Evolutionary conservation across 1,284 basidiomycete species (phyloP).

Genomic region (Rhodotorula sp.): DNA sequence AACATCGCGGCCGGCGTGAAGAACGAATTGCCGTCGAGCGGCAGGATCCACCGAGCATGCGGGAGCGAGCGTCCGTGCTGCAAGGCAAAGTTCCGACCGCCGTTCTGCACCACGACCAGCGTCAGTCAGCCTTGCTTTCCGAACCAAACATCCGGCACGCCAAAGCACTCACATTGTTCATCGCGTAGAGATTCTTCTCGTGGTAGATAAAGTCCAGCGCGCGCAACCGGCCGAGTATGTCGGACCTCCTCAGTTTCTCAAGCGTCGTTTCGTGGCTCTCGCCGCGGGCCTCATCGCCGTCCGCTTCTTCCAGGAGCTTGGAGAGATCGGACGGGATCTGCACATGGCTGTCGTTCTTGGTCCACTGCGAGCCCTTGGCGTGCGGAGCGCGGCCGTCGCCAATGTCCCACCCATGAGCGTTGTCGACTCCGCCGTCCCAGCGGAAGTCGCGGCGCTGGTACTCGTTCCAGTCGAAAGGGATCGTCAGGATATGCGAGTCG

Average conservation of each 20-base stretch:
- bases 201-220: conserved; percentile 48
- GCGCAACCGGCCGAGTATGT: conserved; percentile 40
- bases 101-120: conserved; percentile 41
- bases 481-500: conserved; percentile 43
- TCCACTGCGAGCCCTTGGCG: conserved; percentile 5
- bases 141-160: too few relatives aligned
- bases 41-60: conserved; percentile 47
- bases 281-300: conserved; percentile 22
- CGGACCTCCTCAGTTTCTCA: conserved; percentile 23
- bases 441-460: conserved; percentile 43
- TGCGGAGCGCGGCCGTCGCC: conserved; percentile 22
- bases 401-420: conserved; percentile 41
- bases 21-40: conserved; percentile 49
- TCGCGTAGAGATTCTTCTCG: conserved; percentile 49
- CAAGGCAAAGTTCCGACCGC: conserved; percentile 48
- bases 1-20: conserved; percentile 45
- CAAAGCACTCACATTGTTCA: conserved; percentile 46
- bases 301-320: conserved; percentile 28
- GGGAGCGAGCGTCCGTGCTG: conserved; percentile 45
- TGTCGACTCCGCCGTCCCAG: conserved; percentile 47
- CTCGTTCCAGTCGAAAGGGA: conserved; percentile 46
- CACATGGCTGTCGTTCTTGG: conserved; percentile 3
- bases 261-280: conserved; percentile 8
- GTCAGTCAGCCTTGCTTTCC: not conserved
- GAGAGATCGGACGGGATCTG: conserved; percentile 17